Percentiles rank a stretch among this genome's conserved stretches.
Evolutionary conservation across 2,329 filamentous ascomycete species (phyloP).

Genomic region (Lachnellula cervina): DNA sequence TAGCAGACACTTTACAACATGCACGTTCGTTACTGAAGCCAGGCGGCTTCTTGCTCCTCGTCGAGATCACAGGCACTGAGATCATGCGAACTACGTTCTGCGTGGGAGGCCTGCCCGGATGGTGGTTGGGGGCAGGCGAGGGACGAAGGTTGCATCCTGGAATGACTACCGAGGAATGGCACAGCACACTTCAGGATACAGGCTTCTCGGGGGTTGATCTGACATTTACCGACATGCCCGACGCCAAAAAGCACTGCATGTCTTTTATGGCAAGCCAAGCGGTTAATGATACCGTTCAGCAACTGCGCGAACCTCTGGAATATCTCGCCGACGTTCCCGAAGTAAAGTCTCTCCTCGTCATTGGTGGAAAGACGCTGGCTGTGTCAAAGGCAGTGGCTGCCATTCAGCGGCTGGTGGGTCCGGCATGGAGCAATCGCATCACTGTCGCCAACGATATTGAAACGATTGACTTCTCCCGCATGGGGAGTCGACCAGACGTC

Average conservation of each 20-base stretch:
- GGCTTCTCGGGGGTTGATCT: slow-evolving; percentile 29
- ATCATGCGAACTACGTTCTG: not conserved
- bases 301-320: slow-evolving; percentile 27
- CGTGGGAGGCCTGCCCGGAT: slow-evolving; percentile 1
- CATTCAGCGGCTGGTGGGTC: too few species aligned
- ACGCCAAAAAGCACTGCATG: not conserved
- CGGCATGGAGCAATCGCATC: too few species aligned
- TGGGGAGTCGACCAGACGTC: too few species aligned
- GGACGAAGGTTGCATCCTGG: not conserved
- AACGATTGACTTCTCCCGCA: too few species aligned
- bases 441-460: too few species aligned
- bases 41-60: slow-evolving; percentile 40
- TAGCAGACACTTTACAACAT: slow-evolving; percentile 28
- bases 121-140: slow-evolving; percentile 4
- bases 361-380: too few species aligned
- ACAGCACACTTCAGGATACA: slow-evolving; percentile 13
- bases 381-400: too few species aligned
- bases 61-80: slow-evolving; percentile 33
- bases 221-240: not conserved
- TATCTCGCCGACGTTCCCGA: too few species aligned
- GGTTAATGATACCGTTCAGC: slow-evolving; percentile 26
- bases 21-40: slow-evolving; percentile 36
- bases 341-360: too few species aligned
- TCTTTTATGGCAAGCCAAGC: slow-evolving; percentile 27
- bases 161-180: slow-evolving; percentile 15